Evolutionary conservation across 768 basidiomycete genomes (phyloP).

Genomic region (Ramaria sp.): DNA sequence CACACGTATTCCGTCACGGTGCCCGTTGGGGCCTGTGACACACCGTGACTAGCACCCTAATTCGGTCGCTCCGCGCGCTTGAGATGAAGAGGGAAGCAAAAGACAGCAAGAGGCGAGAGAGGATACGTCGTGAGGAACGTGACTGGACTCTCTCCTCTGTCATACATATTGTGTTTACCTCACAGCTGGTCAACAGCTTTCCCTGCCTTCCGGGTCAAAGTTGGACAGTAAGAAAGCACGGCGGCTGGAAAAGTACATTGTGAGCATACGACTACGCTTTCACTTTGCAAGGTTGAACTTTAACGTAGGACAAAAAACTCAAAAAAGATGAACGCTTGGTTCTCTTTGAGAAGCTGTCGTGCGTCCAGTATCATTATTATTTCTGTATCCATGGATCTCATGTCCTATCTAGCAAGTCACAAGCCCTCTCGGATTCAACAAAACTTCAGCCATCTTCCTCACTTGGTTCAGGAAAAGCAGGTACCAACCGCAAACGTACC

Average conservation of each 20-base stretch:
- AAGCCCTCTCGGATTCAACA: conserved; percentile 50
- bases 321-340: conserved; percentile 77
- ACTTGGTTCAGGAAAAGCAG: conserved; percentile 59
- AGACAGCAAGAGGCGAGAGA: conserved; percentile 48
- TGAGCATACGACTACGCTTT: conserved; percentile 17
- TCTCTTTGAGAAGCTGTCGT: conserved; percentile 79
- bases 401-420: conserved; percentile 48
- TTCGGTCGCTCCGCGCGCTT: no score
- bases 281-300: neutral
- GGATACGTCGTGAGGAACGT: conserved; percentile 50
- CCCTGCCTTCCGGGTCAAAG: conserved; percentile 42
- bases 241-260: conserved; percentile 86
- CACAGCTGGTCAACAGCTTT: conserved; percentile 13
- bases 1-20: no score
- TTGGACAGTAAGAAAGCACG: conserved; percentile 82
- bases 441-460: conserved; percentile 72
- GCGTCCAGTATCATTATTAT: conserved; percentile 17
- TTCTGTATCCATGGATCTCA: conserved; percentile 16
- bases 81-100: conserved; percentile 34
- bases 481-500: neutral
- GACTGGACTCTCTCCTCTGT: neutral
- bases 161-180: neutral
- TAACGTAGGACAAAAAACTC: conserved; percentile 72
- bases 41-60: no score
- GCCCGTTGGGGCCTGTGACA: no score